Base-by-base conservation (phyloP, 2,329 filamentous ascomycete species). In the Colletotrichum sp. region DNA sequence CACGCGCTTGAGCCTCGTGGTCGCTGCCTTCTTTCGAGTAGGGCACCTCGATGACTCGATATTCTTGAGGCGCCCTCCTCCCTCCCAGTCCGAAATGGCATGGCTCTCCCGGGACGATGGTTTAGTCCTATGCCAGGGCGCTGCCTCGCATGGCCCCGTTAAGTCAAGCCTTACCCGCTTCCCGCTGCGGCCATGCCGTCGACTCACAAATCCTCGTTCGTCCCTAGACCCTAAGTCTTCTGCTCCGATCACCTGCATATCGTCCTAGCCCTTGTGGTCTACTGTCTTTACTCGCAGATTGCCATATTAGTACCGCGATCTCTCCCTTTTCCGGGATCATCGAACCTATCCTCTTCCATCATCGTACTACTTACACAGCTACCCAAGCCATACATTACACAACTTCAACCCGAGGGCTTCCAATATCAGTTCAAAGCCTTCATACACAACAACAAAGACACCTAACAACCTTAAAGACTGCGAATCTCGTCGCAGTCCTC, bases 211-310 rank as follows among this genome's bases (percentile, higher is more conserved):
- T 75, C 36, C 63, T 72, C 69, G 36, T 65, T 61, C 75, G 66
- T 59, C 66, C 39, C 36, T 26, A 68, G 66, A 67, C 72, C 39
- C 66, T 28, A 52, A 48, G 77, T 78, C 77, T 76, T 63, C 76
- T 78, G 77, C 76, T 66, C 67, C 60, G 76, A 71, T 78, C 77
- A 78, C 77, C 77, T 78, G 77, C 69, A 72, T 77, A 59, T 43
- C 34, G 34, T 18, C 8, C 39, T 36, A 43, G 52, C 32, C 55
- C 60, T 59, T 68, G 67, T 71, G 71, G 71, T 48, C 57, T 60
- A 30, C 59, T 67, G 48, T 52, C 67, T 74, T 68, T 43, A 36
- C 32, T 64, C 32, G 21, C 24, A 76, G 69, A 60, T 69, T 16
- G 18, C 52, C 48, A 72, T 77, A 77, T 77, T 69, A 76, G 66